phyloP scores from a whole-genome alignment of 345 rosid species.

The Brassica cretica region DNA sequence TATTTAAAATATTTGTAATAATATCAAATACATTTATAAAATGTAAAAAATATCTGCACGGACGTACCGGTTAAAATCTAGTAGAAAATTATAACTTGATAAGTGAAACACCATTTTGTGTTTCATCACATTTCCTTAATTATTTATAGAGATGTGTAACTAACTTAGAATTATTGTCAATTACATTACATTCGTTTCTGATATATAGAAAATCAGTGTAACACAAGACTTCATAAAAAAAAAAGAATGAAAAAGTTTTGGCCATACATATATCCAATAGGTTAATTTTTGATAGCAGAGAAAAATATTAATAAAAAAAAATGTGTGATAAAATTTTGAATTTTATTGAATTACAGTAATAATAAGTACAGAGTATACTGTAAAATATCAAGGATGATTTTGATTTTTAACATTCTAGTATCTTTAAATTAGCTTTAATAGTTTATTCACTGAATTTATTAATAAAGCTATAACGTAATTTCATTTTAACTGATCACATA shows the following conservation, averaged over 20 bases:
- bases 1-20: too few species aligned
- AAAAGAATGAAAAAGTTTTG: background rate
- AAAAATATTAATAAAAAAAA: background rate
- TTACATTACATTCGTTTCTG: background rate
- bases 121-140: background rate
- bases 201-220: background rate
- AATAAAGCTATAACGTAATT: background rate
- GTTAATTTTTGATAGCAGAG: background rate
- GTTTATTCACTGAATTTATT: background rate
- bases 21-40: too few species aligned
- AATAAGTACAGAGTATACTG: background rate
- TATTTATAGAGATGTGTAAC: background rate
- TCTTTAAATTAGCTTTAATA: background rate
- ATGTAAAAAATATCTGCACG: too few species aligned
- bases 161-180: background rate
- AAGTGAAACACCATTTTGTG: background rate
- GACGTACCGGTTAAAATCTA: too few species aligned
- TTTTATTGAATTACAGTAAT: background rate
- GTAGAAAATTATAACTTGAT: background rate
- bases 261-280: background rate
- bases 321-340: background rate
- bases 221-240: background rate
- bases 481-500: background rate
- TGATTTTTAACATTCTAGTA: background rate
- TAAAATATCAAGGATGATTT: background rate